Conservation (phyloP, 139 green algal genomes). For the Pleodorina starrii region DNA sequence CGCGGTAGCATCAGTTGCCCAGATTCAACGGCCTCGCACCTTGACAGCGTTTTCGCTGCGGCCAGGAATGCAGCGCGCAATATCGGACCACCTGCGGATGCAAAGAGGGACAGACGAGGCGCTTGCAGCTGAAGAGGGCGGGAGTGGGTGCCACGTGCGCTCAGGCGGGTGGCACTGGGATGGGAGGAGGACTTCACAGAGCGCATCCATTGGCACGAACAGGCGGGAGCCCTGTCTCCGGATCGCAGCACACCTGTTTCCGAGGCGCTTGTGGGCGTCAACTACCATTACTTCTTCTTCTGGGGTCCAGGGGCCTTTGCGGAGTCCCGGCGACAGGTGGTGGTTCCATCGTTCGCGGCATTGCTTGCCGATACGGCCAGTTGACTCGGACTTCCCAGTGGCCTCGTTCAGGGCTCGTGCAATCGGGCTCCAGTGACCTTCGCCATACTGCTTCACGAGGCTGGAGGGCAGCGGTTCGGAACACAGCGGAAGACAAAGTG, state of each 20-base stretch:
- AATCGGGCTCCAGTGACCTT: constrained; percentile 74
- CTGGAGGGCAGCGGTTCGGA: too few species aligned
- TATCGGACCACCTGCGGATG: constrained; percentile 87
- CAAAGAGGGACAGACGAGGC: too few species aligned
- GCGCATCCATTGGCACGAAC: too few species aligned
- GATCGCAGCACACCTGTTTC: too few species aligned
- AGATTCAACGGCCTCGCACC: too few species aligned
- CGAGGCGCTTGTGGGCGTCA: constrained; percentile 58
- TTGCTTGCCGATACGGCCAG: constrained; percentile 59
- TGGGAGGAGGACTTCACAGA: too few species aligned
- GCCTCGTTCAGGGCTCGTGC: constrained; percentile 55
- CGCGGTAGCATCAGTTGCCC: too few species aligned
- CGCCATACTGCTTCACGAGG: constrained; percentile 68
- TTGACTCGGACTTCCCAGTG: constrained; percentile 36
- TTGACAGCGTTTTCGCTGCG: constrained; percentile 89
- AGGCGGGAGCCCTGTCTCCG: too few species aligned
- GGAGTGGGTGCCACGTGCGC: too few species aligned
- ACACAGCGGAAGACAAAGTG: too few species aligned
- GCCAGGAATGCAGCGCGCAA: constrained; percentile 77
- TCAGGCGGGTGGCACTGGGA: too few species aligned
- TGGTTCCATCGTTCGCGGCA: constrained; percentile 82
- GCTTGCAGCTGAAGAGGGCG: too few species aligned
- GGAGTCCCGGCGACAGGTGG: constrained; percentile 73
- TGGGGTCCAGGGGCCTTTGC: constrained; percentile 69
- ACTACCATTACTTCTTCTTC: constrained; percentile 73